phyloP scores from a whole-genome alignment of 208 protist genomes.

The Leishmania guyanensis region DNA sequence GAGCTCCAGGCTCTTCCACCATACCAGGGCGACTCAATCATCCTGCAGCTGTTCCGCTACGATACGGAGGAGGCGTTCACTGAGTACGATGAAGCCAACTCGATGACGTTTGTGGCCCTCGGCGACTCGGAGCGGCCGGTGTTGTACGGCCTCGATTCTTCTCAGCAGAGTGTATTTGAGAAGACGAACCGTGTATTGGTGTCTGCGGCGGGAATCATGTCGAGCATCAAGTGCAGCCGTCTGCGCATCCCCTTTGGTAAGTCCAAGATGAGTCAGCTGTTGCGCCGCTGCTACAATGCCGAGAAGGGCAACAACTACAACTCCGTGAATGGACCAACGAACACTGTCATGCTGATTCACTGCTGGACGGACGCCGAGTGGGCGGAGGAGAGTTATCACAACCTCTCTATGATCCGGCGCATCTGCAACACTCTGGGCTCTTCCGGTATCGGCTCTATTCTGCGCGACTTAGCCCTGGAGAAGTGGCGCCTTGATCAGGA shows the following conservation, averaged over 20 bases:
- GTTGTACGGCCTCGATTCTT: constrained; percentile 82
- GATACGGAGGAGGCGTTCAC: constrained; percentile 63
- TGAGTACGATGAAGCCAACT: constrained; percentile 83
- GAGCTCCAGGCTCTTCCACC: constrained; percentile 85
- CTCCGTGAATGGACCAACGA: constrained; percentile 70
- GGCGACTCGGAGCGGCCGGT: constrained; percentile 87
- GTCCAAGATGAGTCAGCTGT: constrained; percentile 88
- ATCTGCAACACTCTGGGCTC: constrained; percentile 84
- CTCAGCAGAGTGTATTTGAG: constrained; percentile 71
- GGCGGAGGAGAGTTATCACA: constrained; percentile 91
- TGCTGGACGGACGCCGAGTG: constrained; percentile 78
- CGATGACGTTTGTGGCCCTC: constrained; percentile 82
- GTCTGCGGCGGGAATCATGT: constrained; percentile 83
- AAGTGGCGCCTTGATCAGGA: constrained; percentile 93
- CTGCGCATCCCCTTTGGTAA: constrained; percentile 93
- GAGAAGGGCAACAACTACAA: constrained; percentile 87
- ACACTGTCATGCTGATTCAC: constrained; percentile 83
- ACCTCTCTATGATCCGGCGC: constrained; percentile 80
- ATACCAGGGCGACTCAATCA: constrained; percentile 84
- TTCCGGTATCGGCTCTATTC: constrained; percentile 79
- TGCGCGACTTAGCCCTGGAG: constrained; percentile 87
- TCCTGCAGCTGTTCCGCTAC: constrained; percentile 86
- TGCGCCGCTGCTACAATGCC: constrained; percentile 89
- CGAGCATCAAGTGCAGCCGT: constrained; percentile 90
- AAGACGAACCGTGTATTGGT: constrained; percentile 75